Evolutionary conservation across 2,329 filamentous ascomycete species (phyloP).

Genomic region (Neonectria coccinea): DNA sequence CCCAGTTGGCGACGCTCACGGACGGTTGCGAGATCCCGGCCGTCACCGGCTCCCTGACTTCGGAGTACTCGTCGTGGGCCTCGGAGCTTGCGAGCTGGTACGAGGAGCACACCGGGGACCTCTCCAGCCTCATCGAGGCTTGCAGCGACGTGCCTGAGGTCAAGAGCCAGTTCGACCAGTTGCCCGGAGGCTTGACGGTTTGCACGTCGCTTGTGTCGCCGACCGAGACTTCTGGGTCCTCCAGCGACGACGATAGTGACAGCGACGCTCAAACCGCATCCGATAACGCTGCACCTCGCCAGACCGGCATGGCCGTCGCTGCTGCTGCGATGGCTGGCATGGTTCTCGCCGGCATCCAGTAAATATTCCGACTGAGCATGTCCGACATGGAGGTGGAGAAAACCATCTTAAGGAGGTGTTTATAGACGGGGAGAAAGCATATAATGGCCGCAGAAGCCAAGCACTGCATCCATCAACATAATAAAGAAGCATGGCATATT

Average conservation of each 20-base stretch:
- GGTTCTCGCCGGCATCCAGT: background rate
- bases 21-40: constrained; percentile 42
- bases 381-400: background rate
- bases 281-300: background rate
- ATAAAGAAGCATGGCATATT: background rate
- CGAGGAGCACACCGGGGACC: constrained; percentile 26
- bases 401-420: background rate
- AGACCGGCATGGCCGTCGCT: constrained; percentile 8
- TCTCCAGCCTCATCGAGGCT: constrained; percentile 40
- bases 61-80: constrained; percentile 44
- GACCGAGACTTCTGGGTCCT: constrained; percentile 20
- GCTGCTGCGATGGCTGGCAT: constrained; percentile 9
- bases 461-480: too few relatives aligned
- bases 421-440: too few relatives aligned
- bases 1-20: constrained; percentile 35
- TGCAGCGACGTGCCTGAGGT: constrained; percentile 47
- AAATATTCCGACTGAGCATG: background rate
- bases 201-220: constrained; percentile 32
- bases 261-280: background rate
- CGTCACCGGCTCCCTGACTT: constrained; percentile 44
- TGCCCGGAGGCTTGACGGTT: constrained; percentile 6
- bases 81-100: constrained; percentile 42
- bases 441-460: too few relatives aligned
- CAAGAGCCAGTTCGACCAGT: constrained; percentile 16
- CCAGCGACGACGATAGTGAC: constrained; percentile 9